Evolutionary conservation across 116 monocot species (phyloP), one percentile per base, ranked within the genome.

Genomic region (Iris pallida): DNA sequence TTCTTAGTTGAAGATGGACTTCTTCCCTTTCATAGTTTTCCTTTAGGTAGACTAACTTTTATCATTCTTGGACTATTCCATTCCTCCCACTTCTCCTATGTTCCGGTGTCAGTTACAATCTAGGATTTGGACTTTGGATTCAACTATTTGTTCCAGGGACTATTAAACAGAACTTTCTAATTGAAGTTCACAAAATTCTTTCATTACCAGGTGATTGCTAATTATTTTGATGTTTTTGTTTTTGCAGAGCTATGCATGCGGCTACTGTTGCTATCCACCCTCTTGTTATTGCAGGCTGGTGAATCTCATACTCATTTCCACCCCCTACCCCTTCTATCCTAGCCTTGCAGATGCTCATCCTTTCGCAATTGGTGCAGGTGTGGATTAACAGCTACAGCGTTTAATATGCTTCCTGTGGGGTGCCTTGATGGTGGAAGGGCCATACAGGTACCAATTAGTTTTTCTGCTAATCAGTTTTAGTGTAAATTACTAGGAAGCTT

Each of bases 381-480:
- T 83, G 97, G 97, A 44, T 78, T 97, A 69, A 97, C 92, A 5
- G 87, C 97, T 45, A 71, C 97, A 12, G 92, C 92, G 54, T 97
- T 97, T 69, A 97, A 97, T 76, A 92, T 97, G 92, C 97, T 97
- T 82, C 97, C 97, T 58, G 83, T 97, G 46, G 97, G 97, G 7
- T 92, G 85, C 59, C 92, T 97, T 79, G 97, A 97, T 81, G 97
- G 97, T 73, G 97, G 97, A 75, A 85, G 97, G 81, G 92, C 97
- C 42, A 71, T 97, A 48, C 86, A 92, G 92, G 97, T 97, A 78
- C 10, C 1, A 20, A 20, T 30, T 30, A 30, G 30, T 30, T 30
- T 30, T 30, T 30, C 30, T 30, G 3, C 30, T 30, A 30, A 30
- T 30, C 30, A 30, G 30, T 30, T 30, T 30, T 30, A 30, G 3